A percentile compares a stretch with the other conserved stretches of the same genome.
phyloP scores from a whole-genome alignment of 306 rosid species.

The Vigna hirtella region DNA sequence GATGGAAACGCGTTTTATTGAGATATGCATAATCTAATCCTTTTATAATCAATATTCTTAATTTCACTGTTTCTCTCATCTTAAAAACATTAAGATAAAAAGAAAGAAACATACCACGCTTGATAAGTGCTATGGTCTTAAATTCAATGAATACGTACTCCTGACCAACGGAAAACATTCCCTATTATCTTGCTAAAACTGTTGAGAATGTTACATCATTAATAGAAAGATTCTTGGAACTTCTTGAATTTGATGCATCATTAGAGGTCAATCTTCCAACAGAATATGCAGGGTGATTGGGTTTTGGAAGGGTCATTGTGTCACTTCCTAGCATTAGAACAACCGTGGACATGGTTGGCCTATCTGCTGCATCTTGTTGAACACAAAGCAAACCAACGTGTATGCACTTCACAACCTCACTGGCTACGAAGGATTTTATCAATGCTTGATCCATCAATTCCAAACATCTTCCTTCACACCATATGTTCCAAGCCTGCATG shows the following conservation, averaged over 20 bases:
- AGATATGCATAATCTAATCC: background rate
- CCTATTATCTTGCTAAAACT: background rate
- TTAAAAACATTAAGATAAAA: background rate
- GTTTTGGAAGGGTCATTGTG: constrained; percentile 44
- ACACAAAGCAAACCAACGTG: constrained; percentile 55
- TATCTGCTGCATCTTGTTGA: constrained; percentile 50
- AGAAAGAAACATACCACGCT: background rate
- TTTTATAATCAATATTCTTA: background rate
- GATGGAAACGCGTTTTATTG: background rate
- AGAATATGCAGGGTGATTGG: constrained; percentile 48
- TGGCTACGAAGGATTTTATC: background rate
- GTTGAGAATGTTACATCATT: background rate
- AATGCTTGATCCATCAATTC: constrained; percentile 44
- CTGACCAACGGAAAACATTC: background rate
- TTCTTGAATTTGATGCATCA: background rate
- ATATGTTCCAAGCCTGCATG: constrained; percentile 49
- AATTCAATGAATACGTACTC: background rate
- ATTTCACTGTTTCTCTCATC: background rate
- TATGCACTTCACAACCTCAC: constrained; percentile 43
- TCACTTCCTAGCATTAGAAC: constrained; percentile 44
- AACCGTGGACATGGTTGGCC: constrained; percentile 54
- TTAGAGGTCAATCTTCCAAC: background rate
- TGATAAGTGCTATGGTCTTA: background rate
- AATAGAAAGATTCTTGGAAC: background rate
- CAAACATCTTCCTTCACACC: background rate